Evolutionary conservation across 768 basidiomycete species (phyloP).

Genomic region (Russula compacta): DNA sequence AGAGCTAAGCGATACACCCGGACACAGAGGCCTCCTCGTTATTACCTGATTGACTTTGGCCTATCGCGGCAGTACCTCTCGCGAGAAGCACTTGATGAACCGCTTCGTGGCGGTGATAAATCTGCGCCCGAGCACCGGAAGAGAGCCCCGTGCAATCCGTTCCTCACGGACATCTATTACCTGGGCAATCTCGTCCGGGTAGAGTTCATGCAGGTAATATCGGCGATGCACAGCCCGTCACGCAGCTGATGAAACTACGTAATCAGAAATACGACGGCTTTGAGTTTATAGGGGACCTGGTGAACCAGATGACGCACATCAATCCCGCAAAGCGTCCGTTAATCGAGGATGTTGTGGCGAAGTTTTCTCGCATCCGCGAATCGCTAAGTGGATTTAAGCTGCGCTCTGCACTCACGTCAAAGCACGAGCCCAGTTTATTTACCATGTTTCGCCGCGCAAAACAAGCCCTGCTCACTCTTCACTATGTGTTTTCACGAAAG

Average conservation of each 20-base stretch:
- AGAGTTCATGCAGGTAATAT: conserved; percentile 19
- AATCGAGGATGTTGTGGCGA: conserved; percentile 29
- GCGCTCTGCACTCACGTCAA: conserved; percentile 16
- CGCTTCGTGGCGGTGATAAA: conserved; percentile 22
- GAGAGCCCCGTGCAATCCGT: conserved; percentile 18
- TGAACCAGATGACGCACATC: conserved; percentile 29
- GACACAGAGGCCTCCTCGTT: conserved; percentile 23
- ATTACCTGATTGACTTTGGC: conserved; percentile 28
- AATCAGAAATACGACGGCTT: conserved; percentile 9
- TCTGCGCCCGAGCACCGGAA: conserved; percentile 23
- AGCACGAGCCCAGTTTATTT: neutral
- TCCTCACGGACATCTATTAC: conserved; percentile 24
- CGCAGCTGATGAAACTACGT: neutral
- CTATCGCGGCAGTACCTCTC: conserved; percentile 21
- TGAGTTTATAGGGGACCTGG: conserved; percentile 13
- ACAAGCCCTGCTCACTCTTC: neutral
- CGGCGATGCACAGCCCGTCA: neutral
- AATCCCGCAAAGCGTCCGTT: conserved; percentile 30
- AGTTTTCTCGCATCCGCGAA: conserved; percentile 26
- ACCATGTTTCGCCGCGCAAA: neutral
- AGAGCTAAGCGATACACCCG: conserved; percentile 19
- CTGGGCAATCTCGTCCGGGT: conserved; percentile 22
- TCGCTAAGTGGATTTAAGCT: conserved; percentile 27
- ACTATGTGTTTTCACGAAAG: neutral
- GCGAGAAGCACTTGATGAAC: conserved; percentile 11